Base-by-base conservation (phyloP, 2,329 filamentous ascomycete genomes). In the Lizonia empirigonia region DNA sequence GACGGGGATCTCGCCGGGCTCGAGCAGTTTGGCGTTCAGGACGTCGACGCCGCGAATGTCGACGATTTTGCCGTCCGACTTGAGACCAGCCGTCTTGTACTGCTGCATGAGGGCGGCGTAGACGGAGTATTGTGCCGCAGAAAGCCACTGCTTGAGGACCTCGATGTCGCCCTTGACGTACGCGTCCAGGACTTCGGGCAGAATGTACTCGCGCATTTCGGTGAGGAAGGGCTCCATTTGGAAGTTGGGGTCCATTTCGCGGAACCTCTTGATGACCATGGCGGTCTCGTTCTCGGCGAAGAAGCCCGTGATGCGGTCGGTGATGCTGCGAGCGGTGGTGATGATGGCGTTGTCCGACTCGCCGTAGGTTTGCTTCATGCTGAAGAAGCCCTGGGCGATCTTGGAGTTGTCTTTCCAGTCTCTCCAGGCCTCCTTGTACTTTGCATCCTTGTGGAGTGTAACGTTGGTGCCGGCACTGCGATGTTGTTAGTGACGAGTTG, bases 271-370 rank as follows among this genome's bases (percentile, higher is more conserved):
- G 78, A 97, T 96, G 27, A 99, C 94, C 83, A 88, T 88, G 23
- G 94, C 94, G 0, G 91, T 97, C 78, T 99, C 94, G 74, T 97
- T 99, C 75, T 99, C 94, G 56, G 94, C 94, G 62, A 99, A 99
- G 78, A 97, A 99, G 22, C 94, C 91, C 37, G 89, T 91, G 30
- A 99, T 86, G 50, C 89, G 85, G 74, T 99, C 94, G 24, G 92
- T 93, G 63, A 99, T 96, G 73, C 90, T 91, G 70, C 94, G 88
- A 1, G 92, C 94, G 0, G 93, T 97, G 37, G 87, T 89, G 58
- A 99, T 90, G 34, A 99, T 81, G 6, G 94, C 93, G 74, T 99
- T 99, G 71, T 99, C 94, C 9, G 94, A 97, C 77, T 99, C 94
- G 62, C 96, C 88, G 77, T 97, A 97, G 49, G 87, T 86, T 49